Evolutionary conservation across 805 yeast genomes (phyloP).

Genomic region (Schizosaccharomyces pombe): DNA sequence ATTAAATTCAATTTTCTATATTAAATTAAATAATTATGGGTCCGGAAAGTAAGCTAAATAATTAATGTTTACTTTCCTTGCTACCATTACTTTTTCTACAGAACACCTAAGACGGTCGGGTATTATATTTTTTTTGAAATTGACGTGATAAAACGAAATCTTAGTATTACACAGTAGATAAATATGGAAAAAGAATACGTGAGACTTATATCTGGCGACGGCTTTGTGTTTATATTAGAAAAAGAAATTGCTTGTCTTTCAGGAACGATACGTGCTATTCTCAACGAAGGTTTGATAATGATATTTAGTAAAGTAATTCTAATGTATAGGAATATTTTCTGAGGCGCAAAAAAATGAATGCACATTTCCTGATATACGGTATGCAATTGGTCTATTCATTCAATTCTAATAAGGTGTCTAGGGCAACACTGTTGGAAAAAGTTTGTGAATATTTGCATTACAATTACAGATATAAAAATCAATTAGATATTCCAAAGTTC

Average conservation of each 20-base stretch:
- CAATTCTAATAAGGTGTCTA: conserved; percentile 12
- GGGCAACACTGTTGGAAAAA: conserved; percentile 47
- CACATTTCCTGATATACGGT: conserved; percentile 17
- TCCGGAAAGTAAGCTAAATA: too few relatives aligned
- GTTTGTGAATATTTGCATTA: conserved; percentile 70
- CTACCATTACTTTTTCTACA: too few relatives aligned
- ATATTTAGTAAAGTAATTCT: neutral
- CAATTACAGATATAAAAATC: conserved; percentile 33
- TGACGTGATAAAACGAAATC: too few relatives aligned
- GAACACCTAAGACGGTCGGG: too few relatives aligned
- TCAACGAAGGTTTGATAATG: conserved; percentile 9
- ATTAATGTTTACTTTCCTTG: too few relatives aligned
- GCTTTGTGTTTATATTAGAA: conserved; percentile 33
- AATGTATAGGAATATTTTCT: conserved; percentile 22
- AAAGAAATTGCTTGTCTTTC: conserved; percentile 55
- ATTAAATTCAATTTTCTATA: too few relatives aligned
- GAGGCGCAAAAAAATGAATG: conserved; percentile 31
- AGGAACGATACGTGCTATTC: conserved; percentile 37
- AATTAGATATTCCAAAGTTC: conserved; percentile 49
- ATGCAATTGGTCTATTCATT: neutral
- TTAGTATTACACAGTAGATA: neutral
- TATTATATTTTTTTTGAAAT: too few relatives aligned
- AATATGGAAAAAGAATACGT: conserved; percentile 18
- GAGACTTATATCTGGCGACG: conserved; percentile 52
- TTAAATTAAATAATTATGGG: too few relatives aligned